phyloP scores from a whole-genome alignment of 495 filamentous ascomycete species.

The Glonium stellatum region DNA sequence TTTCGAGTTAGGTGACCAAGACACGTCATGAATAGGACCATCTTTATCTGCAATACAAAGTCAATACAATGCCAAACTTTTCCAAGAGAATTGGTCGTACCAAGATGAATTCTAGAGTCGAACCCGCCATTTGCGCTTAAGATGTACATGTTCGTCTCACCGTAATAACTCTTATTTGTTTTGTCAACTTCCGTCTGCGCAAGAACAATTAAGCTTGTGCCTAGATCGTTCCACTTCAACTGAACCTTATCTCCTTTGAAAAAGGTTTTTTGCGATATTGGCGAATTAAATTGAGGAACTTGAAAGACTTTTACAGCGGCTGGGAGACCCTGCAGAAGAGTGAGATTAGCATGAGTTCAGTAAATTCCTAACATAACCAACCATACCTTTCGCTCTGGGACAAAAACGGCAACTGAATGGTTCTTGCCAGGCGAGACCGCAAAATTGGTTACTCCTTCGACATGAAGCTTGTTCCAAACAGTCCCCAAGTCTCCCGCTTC shows the following conservation, averaged over 20 bases:
- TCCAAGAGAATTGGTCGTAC: conserved; percentile 36
- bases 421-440: conserved; percentile 81
- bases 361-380: background rate
- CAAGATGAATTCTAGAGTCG: conserved; percentile 81
- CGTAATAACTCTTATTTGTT: conserved; percentile 97
- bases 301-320: conserved; percentile 90
- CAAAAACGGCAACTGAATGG: conserved; percentile 83
- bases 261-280: conserved; percentile 95
- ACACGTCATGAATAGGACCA: conserved; percentile 94
- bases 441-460: conserved; percentile 87
- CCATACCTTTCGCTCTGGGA: conserved; percentile 85
- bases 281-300: conserved; percentile 70
- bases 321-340: conserved; percentile 64
- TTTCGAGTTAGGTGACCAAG: conserved; percentile 95
- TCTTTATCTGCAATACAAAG: conserved; percentile 65
- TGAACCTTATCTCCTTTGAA: conserved; percentile 99
- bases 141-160: conserved; percentile 94
- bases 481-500: conserved; percentile 73
- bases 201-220: conserved; percentile 86
- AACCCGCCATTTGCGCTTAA: conserved; percentile 86
- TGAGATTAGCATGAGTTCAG: background rate
- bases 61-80: conserved; percentile 1
- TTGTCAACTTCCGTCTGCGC: conserved; percentile 98
- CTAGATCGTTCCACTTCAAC: conserved; percentile 91
- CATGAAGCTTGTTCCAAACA: conserved; percentile 90